Evolutionary conservation across 2,329 filamentous ascomycete genomes (phyloP).

Genomic region (Verticillium dahliae): DNA sequence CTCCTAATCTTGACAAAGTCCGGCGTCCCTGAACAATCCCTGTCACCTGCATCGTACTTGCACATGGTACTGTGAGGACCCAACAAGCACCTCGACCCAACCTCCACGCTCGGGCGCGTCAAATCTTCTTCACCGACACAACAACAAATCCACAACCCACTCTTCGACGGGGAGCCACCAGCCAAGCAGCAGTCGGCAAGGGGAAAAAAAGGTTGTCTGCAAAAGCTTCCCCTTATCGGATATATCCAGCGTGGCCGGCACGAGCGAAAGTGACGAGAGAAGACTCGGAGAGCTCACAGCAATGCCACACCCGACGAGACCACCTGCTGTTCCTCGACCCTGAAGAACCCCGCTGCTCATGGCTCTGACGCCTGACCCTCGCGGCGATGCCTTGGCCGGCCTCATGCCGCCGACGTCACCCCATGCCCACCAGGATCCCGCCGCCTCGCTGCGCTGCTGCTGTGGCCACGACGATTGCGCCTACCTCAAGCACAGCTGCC

Average conservation of each 20-base stretch:
- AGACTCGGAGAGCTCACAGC: not conserved
- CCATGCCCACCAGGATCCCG: slow-evolving; percentile 11
- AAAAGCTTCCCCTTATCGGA: not conserved
- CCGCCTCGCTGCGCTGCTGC: slow-evolving; percentile 59
- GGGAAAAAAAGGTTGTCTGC: too few relatives aligned
- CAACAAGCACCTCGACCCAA: not conserved
- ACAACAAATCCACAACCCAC: not conserved
- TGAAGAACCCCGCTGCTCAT: not conserved
- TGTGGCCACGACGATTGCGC: slow-evolving; percentile 77
- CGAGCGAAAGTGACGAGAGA: not conserved
- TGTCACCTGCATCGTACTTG: not conserved
- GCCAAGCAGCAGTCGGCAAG: not conserved
- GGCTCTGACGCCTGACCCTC: not conserved
- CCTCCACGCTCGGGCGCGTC: not conserved
- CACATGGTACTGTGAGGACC: not conserved
- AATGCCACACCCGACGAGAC: slow-evolving; percentile 1
- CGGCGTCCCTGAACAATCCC: not conserved
- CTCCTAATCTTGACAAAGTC: not conserved
- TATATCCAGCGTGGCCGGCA: not conserved
- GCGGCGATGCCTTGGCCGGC: slow-evolving; percentile 9
- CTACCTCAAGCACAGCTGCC: slow-evolving; percentile 74
- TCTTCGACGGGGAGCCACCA: not conserved
- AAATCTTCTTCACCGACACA: not conserved
- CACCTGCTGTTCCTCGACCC: not conserved
- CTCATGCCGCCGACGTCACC: slow-evolving; percentile 6